A percentile compares a stretch with the other conserved stretches of the same genome.
Conservation (phyloP, 164 flowering plant species). For the Annona squamosa region DNA sequence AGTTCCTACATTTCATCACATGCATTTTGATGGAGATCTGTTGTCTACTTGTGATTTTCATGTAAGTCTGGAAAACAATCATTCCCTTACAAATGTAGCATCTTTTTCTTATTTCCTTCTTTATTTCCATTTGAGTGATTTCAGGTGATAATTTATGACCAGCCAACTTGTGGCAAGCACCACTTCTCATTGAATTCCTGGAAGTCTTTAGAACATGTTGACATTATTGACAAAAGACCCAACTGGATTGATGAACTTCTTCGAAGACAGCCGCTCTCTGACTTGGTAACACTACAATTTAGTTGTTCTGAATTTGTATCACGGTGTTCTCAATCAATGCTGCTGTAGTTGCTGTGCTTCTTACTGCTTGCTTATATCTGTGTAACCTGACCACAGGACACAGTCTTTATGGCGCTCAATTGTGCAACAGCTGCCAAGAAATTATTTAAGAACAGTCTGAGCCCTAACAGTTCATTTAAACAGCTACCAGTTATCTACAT, state of each 20-base stretch:
- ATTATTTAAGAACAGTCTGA: slow-evolving; percentile 26
- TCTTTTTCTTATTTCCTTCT: not conserved
- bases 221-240: slow-evolving; percentile 46
- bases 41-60: slow-evolving; percentile 53
- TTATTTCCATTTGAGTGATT: slow-evolving; percentile 8
- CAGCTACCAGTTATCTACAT: slow-evolving; percentile 13
- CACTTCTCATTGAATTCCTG: slow-evolving; percentile 49
- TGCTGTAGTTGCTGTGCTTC: not conserved
- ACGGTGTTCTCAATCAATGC: not conserved
- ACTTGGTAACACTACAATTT: slow-evolving; percentile 49
- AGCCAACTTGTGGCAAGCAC: slow-evolving; percentile 62
- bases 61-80: slow-evolving; percentile 53
- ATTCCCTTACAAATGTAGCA: slow-evolving; percentile 2
- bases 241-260: slow-evolving; percentile 70
- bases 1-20: slow-evolving; percentile 68
- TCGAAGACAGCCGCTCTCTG: slow-evolving; percentile 32
- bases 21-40: slow-evolving; percentile 45
- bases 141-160: slow-evolving; percentile 76
- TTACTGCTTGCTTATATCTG: not conserved
- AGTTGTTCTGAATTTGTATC: not conserved
- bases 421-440: slow-evolving; percentile 49
- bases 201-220: slow-evolving; percentile 25
- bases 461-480: slow-evolving; percentile 11
- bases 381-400: slow-evolving; percentile 36
- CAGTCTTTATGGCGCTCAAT: slow-evolving; percentile 63